Base-by-base conservation (phyloP, 306 rosid genomes). In the Cotoneaster glaucophyllus region DNA sequence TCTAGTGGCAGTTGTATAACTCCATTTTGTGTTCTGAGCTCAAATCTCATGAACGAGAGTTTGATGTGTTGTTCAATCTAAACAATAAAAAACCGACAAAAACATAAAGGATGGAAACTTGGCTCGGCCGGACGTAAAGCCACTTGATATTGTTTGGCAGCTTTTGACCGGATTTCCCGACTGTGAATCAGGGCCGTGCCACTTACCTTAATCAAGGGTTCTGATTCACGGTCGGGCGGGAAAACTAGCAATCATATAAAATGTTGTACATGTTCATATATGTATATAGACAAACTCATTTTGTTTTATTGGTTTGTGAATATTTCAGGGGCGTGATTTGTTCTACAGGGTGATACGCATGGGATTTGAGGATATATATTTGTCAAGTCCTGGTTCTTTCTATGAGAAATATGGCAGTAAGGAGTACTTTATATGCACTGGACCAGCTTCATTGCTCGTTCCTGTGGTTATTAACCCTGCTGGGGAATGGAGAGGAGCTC, bases 401-500 rank as follows among this genome's bases (percentile, higher is more conserved):
- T 89, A 90, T 6, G 83, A 85, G 69, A 95, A 95, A 82, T 88
- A 78, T 78, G 98, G 98, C 17, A 39, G 43, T 39, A 84, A 87
- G 39, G 96, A 90, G 65, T 86, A 90, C 66, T 95, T 95, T 79
- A 80, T 89, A 41, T 95, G 98, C 89, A 95, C 97, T 22, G 97
- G 98, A n/a, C 97, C 96, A 81, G 97, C 97, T 76, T 86, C 98
- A 77, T 76, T 95, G 50, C 71, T 95, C 69, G 97, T 84, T 57
- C 98, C 98, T 73, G 88, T 90, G 66, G 89, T 82, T 77, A 85
- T 95, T 73, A 84, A 92, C 29, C 97, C 97, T 68, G 97, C 93
- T 53, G 97, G 87, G 79, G 86, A 87, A 22, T 95, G 97, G 97
- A 87, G 91, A 86, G 98, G 96, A 6, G 98, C 98, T 37, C 96